Conservation (phyloP, 805 yeast species). For the Lipomyces spencermartinsiae region DNA sequence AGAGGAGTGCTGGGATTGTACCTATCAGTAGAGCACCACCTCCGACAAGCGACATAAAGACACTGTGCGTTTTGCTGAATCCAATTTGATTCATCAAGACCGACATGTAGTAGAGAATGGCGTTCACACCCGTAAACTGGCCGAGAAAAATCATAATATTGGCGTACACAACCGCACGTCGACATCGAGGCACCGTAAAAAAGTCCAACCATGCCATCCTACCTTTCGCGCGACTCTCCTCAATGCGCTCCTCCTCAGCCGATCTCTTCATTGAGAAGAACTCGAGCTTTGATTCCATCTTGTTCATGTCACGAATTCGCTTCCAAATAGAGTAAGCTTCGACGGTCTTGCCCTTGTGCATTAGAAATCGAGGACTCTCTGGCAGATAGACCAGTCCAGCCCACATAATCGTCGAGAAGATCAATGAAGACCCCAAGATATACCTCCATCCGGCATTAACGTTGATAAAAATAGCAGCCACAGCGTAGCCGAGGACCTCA, state of each 20-base stretch:
- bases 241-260: slow-evolving; percentile 53
- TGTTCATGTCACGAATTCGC: slow-evolving; percentile 57
- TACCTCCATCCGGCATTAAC: slow-evolving; percentile 68
- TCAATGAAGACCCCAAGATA: slow-evolving; percentile 68
- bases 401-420: slow-evolving; percentile 60
- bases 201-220: slow-evolving; percentile 56
- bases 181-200: slow-evolving; percentile 60
- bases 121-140: slow-evolving; percentile 73
- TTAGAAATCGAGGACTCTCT: slow-evolving; percentile 67
- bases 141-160: slow-evolving; percentile 64
- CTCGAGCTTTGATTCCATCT: slow-evolving; percentile 55
- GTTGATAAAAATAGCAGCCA: slow-evolving; percentile 65
- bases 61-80: slow-evolving; percentile 57
- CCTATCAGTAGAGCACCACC: slow-evolving; percentile 69
- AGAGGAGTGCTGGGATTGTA: slow-evolving; percentile 68
- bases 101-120: slow-evolving; percentile 68
- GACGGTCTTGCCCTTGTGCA: slow-evolving; percentile 57
- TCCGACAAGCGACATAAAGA: slow-evolving; percentile 72
- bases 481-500: slow-evolving; percentile 68
- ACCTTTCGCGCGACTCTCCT: slow-evolving; percentile 43
- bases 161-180: slow-evolving; percentile 66
- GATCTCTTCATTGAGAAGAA: slow-evolving; percentile 64
- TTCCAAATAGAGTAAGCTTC: slow-evolving; percentile 64
- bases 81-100: slow-evolving; percentile 63
- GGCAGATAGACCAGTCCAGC: slow-evolving; percentile 62